A percentile compares a stretch with the other conserved stretches of the same genome.
phyloP scores from a whole-genome alignment of 768 basidiomycete genomes.

The Hydnomerulius pinastri region DNA sequence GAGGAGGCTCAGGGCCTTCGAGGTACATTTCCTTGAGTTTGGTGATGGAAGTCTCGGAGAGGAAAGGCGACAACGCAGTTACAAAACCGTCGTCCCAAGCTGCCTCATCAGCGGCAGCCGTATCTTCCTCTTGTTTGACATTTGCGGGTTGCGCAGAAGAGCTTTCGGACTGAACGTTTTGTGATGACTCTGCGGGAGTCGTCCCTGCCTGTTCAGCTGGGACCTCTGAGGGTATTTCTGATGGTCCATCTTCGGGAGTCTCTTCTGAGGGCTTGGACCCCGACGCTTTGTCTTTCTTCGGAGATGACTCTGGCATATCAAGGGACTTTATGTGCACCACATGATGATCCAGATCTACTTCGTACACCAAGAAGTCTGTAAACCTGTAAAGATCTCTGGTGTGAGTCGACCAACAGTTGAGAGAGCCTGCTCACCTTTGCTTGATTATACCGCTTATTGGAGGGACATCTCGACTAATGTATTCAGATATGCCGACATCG shows the following conservation, averaged over 20 bases:
- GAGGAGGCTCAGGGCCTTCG: conserved; percentile 80
- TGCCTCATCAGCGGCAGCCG: conserved; percentile 29
- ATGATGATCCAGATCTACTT: conserved; percentile 80
- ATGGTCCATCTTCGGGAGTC: conserved; percentile 12
- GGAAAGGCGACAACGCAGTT: conserved; percentile 56
- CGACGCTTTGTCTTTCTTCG: conserved; percentile 40
- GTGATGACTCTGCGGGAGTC: conserved; percentile 5
- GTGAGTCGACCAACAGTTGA: neutral
- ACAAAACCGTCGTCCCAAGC: conserved; percentile 71
- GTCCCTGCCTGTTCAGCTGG: conserved; percentile 4
- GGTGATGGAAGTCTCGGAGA: conserved; percentile 59
- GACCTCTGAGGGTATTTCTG: conserved; percentile 14
- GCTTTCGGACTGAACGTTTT: neutral
- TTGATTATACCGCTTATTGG: conserved; percentile 93
- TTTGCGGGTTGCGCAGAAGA: neutral
- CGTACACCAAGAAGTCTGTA: conserved; percentile 94
- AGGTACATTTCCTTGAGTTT: conserved; percentile 73
- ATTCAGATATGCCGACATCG: conserved; percentile 91
- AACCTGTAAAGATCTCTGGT: conserved; percentile 56
- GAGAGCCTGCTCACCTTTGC: conserved; percentile 66
- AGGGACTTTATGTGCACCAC: conserved; percentile 83
- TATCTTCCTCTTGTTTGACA: neutral
- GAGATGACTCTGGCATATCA: conserved; percentile 60
- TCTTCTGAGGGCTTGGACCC: conserved; percentile 26
- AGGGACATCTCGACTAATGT: conserved; percentile 67